Percentiles rank a stretch among this genome's conserved stretches.
Evolutionary conservation across 192 early-diverging fungal species (phyloP).

Genomic region (Pilaira anomala): DNA sequence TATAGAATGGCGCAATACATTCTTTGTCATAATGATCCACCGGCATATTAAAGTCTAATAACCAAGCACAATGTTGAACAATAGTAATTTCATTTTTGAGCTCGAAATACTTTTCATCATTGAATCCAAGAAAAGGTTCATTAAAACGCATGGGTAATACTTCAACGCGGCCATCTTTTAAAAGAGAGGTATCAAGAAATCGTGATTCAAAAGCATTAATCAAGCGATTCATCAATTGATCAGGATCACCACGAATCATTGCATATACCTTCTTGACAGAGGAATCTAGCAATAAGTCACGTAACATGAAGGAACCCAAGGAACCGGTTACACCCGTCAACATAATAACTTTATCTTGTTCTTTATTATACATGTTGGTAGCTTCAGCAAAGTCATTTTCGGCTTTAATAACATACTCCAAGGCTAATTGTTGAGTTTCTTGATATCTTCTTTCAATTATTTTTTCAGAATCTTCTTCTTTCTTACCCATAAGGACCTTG

Average conservation of each 20-base stretch:
- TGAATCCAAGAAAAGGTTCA: conserved; percentile 28
- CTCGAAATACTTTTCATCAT: conserved; percentile 17
- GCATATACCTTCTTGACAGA: conserved; percentile 30
- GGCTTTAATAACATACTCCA: conserved; percentile 17
- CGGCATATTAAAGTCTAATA: conserved; percentile 35
- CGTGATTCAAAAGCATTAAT: conserved; percentile 22
- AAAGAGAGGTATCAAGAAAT: conserved; percentile 17
- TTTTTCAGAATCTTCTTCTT: not conserved
- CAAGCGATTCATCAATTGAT: conserved; percentile 7
- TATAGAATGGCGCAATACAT: conserved; percentile 26
- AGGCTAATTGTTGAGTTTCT: conserved; percentile 12
- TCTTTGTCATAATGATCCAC: conserved; percentile 31
- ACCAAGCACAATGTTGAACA: conserved; percentile 37
- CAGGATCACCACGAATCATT: conserved; percentile 26
- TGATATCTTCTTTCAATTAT: conserved; percentile 5
- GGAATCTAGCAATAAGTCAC: conserved; percentile 21
- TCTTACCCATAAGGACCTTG: not conserved
- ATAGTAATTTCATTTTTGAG: conserved; percentile 30
- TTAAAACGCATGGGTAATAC: conserved; percentile 20
- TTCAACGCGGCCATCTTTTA: conserved; percentile 6
- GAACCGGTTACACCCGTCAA: conserved; percentile 39
- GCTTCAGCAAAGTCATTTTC: conserved; percentile 15
- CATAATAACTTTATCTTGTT: conserved; percentile 22
- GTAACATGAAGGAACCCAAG: conserved; percentile 31
- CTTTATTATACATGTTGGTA: not conserved